phyloP scores from a whole-genome alignment of 139 green algal species.

The Chlamydomonas schloesseri region DNA sequence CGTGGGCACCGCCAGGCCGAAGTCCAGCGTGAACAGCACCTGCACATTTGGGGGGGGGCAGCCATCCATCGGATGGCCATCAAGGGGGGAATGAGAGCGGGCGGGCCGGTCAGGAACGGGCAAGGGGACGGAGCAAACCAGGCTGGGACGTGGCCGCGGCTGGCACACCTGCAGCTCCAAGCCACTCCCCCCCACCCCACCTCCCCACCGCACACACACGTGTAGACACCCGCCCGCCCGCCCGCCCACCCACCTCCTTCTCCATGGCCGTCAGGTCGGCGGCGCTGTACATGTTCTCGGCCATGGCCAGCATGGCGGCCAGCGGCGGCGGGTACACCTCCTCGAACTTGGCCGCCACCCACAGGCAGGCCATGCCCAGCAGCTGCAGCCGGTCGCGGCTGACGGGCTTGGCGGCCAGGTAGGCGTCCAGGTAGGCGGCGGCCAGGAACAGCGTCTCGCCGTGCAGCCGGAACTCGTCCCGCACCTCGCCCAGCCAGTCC shows the following conservation, averaged over 20 bases:
- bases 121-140: too few relatives aligned
- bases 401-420: conserved; percentile 84
- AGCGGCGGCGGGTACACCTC: conserved; percentile 91
- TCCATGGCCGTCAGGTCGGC: conserved; percentile 82
- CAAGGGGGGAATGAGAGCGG: too few relatives aligned
- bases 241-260: conserved; percentile 62
- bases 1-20: conserved; percentile 88
- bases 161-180: too few relatives aligned
- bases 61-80: too few relatives aligned
- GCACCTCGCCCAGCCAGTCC: conserved; percentile 50
- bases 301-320: conserved; percentile 91
- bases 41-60: not conserved
- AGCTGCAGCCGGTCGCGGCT: conserved; percentile 75
- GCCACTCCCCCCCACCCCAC: too few relatives aligned
- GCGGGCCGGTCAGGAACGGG: too few relatives aligned
- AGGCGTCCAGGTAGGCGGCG: conserved; percentile 86
- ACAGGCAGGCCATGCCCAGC: conserved; percentile 90
- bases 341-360: conserved; percentile 95
- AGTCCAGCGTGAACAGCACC: conserved; percentile 81
- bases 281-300: conserved; percentile 88
- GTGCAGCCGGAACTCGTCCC: conserved; percentile 88
- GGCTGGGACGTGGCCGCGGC: too few relatives aligned
- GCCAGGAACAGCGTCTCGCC: conserved; percentile 90
- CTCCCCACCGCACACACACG: too few relatives aligned
- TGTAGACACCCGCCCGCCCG: too few relatives aligned